These are phyloP conservation scores for Camelina laxa DNA, from an alignment of 345 rosid genomes.

Conservation along the genomic window DNA sequence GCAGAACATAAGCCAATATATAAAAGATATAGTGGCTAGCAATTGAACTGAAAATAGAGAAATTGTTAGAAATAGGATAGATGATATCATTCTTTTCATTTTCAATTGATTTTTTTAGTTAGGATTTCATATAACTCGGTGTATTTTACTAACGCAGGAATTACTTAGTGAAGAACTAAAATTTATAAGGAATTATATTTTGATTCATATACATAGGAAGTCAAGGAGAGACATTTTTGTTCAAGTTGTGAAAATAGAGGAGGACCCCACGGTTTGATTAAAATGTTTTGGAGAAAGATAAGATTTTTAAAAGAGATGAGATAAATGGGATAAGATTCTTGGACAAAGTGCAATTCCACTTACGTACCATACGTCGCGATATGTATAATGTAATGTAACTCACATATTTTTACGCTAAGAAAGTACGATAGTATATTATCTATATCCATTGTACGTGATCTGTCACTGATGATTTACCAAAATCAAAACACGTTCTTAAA, in stretches of 20 bases:
- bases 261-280: constrained; percentile 28
- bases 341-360: constrained; percentile 40
- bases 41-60: background rate
- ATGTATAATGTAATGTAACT: background rate
- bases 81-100: background rate
- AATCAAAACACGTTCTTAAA: background rate
- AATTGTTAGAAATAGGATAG: no score
- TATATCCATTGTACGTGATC: background rate
- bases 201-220: no score
- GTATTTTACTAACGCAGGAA: background rate
- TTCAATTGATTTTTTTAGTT: background rate
- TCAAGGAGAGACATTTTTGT: background rate
- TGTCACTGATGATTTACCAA: background rate
- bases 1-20: background rate
- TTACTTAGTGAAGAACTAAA: background rate
- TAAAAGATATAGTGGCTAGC: background rate
- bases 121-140: no score
- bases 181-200: background rate
- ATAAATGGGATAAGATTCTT: constrained; percentile 42
- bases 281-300: constrained; percentile 33
- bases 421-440: background rate
- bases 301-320: constrained; percentile 18
- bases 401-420: background rate
- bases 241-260: constrained; percentile 19
- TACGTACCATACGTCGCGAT: constrained; percentile 16